These are phyloP conservation scores for Rubus parviflorus DNA, from an alignment of 306 rosid species.

Conservation along the genomic window DNA sequence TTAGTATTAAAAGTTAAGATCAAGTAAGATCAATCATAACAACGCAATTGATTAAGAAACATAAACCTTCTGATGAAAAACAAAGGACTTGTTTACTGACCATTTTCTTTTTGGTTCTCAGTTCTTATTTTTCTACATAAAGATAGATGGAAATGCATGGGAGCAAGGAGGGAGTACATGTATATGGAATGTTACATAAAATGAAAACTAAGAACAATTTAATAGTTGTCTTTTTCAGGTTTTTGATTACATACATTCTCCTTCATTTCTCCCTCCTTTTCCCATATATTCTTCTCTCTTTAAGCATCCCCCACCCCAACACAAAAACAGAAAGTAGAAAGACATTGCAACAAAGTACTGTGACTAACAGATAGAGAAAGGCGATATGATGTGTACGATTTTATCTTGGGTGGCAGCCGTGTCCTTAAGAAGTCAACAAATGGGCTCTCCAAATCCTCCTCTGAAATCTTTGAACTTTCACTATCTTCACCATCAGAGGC, in stretches of 20 bases:
- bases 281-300: background rate
- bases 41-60: background rate
- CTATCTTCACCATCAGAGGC: slow-evolving; percentile 27
- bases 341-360: slow-evolving; percentile 30
- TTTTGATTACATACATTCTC: background rate
- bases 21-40: background rate
- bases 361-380: slow-evolving; percentile 48
- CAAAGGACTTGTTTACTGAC: too few species aligned
- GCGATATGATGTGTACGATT: slow-evolving; percentile 62
- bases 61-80: too few species aligned
- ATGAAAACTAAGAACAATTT: too few species aligned
- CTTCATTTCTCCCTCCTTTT: too few species aligned
- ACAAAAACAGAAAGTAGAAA: background rate
- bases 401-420: slow-evolving; percentile 78
- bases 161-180: too few species aligned
- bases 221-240: too few species aligned
- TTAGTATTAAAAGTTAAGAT: background rate
- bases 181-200: too few species aligned
- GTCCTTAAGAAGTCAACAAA: slow-evolving; percentile 69
- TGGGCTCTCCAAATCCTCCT: slow-evolving; percentile 75
- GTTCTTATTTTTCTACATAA: too few species aligned
- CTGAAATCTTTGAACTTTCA: slow-evolving; percentile 47
- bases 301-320: background rate
- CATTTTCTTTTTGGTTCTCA: too few species aligned
- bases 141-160: too few species aligned